Evolutionary conservation across 1,139 yeast species (phyloP).

Genomic region (Candida tunisiensis): DNA sequence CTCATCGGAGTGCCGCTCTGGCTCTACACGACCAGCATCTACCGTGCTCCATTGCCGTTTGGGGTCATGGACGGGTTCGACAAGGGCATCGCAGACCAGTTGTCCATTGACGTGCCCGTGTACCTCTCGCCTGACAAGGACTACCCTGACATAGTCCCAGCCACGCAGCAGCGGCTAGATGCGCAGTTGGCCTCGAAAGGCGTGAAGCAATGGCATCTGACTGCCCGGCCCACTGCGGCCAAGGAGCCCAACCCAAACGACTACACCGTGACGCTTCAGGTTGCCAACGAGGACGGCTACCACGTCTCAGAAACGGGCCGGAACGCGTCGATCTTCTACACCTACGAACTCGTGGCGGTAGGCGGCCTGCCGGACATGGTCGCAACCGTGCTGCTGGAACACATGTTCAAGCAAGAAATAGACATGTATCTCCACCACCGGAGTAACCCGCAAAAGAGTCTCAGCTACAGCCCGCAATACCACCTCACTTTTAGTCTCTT

Average conservation of each 20-base stretch:
- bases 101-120: slow-evolving; percentile 39
- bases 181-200: slow-evolving; percentile 10
- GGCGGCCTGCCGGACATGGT: slow-evolving; percentile 47
- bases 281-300: slow-evolving; percentile 18
- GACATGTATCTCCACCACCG: slow-evolving; percentile 5
- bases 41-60: slow-evolving; percentile 59
- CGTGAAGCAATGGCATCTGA: slow-evolving; percentile 13
- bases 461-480: slow-evolving; percentile 45
- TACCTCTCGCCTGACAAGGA: slow-evolving; percentile 23
- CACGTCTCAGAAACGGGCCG: slow-evolving; percentile 20
- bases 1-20: slow-evolving; percentile 65
- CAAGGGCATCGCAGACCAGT: slow-evolving; percentile 18
- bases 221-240: slow-evolving; percentile 13
- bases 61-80: slow-evolving; percentile 30
- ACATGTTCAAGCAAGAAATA: slow-evolving; percentile 34
- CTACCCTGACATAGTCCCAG: slow-evolving; percentile 26
- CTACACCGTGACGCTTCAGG: slow-evolving; percentile 14
- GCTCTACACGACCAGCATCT: slow-evolving; percentile 50
- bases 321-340: slow-evolving; percentile 30
- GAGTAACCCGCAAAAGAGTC: slow-evolving; percentile 9
- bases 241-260: slow-evolving; percentile 9
- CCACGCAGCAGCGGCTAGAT: slow-evolving; percentile 26
- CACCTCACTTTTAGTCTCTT: slow-evolving; percentile 53
- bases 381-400: slow-evolving; percentile 39
- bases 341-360: slow-evolving; percentile 29